A percentile compares a stretch with the other conserved stretches of the same genome.
Conservation (phyloP, 805 yeast genomes). For the Pichia sporocuriosa region DNA sequence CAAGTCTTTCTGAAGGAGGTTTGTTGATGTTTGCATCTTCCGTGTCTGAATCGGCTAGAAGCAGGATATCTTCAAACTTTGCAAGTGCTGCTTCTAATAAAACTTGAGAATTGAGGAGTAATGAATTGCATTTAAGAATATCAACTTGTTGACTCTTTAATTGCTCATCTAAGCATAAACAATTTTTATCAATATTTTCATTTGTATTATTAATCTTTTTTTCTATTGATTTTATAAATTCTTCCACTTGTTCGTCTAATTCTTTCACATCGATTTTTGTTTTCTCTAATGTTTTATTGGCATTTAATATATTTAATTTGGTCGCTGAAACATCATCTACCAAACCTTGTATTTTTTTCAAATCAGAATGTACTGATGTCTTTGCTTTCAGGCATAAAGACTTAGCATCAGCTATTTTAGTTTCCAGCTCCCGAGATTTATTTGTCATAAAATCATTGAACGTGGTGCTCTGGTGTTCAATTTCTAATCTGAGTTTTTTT, state of each 20-base stretch:
- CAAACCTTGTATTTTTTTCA: background rate
- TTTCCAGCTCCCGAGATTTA: constrained; percentile 7
- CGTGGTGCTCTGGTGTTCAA: constrained; percentile 5
- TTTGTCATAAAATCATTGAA: constrained; percentile 5
- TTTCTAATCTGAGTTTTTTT: too few relatives aligned
- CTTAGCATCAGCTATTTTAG: constrained; percentile 3
- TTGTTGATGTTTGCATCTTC: background rate
- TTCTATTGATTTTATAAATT: background rate
- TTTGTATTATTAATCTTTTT: background rate
- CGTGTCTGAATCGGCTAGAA: background rate
- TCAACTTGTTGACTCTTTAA: constrained; percentile 19
- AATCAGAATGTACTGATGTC: constrained; percentile 3
- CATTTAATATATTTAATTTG: background rate
- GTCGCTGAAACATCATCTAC: background rate
- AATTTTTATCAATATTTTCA: background rate
- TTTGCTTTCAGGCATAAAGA: constrained; percentile 5
- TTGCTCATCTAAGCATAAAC: constrained; percentile 8
- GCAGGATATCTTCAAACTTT: constrained; percentile 22
- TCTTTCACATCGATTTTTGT: background rate
- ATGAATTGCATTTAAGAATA: constrained; percentile 23
- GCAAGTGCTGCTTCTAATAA: constrained; percentile 25
- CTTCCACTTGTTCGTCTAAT: background rate
- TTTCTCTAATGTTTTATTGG: background rate
- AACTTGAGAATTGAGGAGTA: constrained; percentile 22
- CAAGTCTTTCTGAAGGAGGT: constrained; percentile 11